Conservation (phyloP, 257 asterid genomes). For the Plantago major region DNA sequence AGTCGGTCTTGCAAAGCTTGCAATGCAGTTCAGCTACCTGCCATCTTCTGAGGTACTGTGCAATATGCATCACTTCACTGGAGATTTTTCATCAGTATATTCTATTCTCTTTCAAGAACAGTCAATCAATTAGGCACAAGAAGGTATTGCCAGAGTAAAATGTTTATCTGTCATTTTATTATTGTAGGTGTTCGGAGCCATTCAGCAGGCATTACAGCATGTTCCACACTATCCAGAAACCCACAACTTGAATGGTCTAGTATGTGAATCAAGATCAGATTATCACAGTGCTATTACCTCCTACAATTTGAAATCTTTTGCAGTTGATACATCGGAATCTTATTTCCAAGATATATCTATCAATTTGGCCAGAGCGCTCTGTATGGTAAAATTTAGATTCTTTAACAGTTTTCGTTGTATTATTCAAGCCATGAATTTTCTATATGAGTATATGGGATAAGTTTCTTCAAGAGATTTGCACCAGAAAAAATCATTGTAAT, state of each 20-base stretch:
- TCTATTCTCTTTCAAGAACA: constrained; percentile 5
- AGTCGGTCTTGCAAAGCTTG: constrained; percentile 88
- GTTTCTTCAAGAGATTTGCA: not conserved
- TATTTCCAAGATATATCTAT: constrained; percentile 49
- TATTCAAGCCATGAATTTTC: constrained; percentile 7
- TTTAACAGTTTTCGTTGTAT: constrained; percentile 13
- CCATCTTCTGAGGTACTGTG: constrained; percentile 81
- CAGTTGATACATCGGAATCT: constrained; percentile 40
- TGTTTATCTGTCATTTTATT: constrained; percentile 10
- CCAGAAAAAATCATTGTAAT: not conserved
- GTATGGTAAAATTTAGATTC: constrained; percentile 51
- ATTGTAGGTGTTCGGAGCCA: constrained; percentile 79
- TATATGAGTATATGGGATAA: not conserved
- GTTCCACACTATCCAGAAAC: constrained; percentile 85
- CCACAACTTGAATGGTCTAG: constrained; percentile 89
- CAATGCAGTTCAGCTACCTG: constrained; percentile 54
- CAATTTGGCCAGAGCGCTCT: constrained; percentile 85
- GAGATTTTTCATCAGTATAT: constrained; percentile 6
- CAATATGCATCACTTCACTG: constrained; percentile 19
- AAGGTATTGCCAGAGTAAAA: constrained; percentile 17
- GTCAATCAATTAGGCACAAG: not conserved
- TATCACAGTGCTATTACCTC: constrained; percentile 70
- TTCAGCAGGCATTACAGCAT: constrained; percentile 79
- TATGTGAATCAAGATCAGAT: constrained; percentile 81
- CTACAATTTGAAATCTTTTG: constrained; percentile 51